Conservation (phyloP, 225 moss, liverwort and hornwort genomes). For the Sphagnum contortum region DNA sequence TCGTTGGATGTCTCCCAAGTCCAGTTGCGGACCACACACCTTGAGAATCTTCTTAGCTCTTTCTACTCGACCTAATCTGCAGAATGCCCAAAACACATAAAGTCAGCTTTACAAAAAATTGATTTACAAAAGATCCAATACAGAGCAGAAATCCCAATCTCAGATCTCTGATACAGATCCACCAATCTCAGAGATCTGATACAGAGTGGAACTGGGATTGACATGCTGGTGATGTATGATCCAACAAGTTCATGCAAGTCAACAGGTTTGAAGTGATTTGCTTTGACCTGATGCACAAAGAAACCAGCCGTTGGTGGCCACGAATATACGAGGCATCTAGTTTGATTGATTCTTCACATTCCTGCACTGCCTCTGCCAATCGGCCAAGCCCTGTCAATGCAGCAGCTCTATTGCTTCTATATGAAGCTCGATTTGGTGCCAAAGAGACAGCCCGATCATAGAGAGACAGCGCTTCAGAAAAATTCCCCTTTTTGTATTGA, state of each 20-base stretch:
- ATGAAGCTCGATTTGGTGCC: conserved; percentile 62
- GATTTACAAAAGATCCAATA: no score
- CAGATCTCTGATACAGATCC: no score
- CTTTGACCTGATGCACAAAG: conserved; percentile 62
- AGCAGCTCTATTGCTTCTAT: conserved; percentile 73
- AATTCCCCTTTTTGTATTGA: conserved; percentile 74
- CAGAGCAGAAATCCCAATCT: no score
- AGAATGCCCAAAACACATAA: conserved; percentile 6
- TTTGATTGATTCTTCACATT: conserved; percentile 58
- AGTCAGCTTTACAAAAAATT: no score
- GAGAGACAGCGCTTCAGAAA: conserved; percentile 65
- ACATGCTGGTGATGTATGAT: no score
- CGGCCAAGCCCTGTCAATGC: conserved; percentile 72
- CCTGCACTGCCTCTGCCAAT: conserved; percentile 59
- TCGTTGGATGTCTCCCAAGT: conserved; percentile 59
- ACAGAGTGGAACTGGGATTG: no score
- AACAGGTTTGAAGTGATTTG: no score
- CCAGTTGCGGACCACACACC: conserved; percentile 44
- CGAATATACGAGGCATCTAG: conserved; percentile 55
- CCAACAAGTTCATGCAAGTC: no score
- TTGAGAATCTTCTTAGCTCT: conserved; percentile 57
- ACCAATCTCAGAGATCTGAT: no score
- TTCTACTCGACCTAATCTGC: conserved; percentile 84
- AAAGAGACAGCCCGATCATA: conserved; percentile 72
- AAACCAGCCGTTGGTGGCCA: conserved; percentile 69